Conservation (phyloP, 805 yeast genomes). For the Candida maltosa region DNA sequence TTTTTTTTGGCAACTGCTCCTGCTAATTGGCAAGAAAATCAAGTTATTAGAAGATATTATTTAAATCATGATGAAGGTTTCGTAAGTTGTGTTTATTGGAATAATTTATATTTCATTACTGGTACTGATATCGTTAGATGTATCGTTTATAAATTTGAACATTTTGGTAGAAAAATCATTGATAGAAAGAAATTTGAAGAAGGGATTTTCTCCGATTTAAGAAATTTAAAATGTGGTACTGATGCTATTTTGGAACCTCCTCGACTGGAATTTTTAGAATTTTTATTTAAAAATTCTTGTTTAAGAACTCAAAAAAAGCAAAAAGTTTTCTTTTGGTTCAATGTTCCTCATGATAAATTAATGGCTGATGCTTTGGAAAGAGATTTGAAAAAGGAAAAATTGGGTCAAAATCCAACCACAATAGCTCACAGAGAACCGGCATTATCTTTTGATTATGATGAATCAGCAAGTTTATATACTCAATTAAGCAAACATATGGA, state of each 20-base stretch:
- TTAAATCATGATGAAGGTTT: conserved; percentile 87
- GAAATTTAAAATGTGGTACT: conserved; percentile 79
- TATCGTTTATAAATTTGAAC: conserved; percentile 80
- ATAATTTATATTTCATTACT: conserved; percentile 81
- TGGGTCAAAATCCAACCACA: conserved; percentile 66
- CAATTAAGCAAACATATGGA: conserved; percentile 47
- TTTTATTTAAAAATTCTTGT: conserved; percentile 81
- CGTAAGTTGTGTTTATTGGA: conserved; percentile 91
- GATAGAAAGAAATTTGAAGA: conserved; percentile 96
- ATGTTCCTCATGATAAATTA: conserved; percentile 88
- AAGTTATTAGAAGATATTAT: conserved; percentile 80
- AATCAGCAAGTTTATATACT: conserved; percentile 45
- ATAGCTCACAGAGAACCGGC: conserved; percentile 76
- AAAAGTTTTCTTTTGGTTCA: conserved; percentile 94
- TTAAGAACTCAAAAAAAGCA: conserved; percentile 94
- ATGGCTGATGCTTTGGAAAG: conserved; percentile 93
- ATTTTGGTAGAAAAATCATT: conserved; percentile 79
- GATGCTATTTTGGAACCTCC: conserved; percentile 89
- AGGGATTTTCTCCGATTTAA: conserved; percentile 87
- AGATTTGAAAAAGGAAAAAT: conserved; percentile 75
- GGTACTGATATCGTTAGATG: conserved; percentile 96
- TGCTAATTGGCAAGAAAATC: conserved; percentile 87
- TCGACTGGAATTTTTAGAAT: conserved; percentile 77
- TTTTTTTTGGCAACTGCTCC: conserved; percentile 92
- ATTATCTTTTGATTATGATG: conserved; percentile 66